Percentiles rank a stretch among this genome's conserved stretches.
Evolutionary conservation across 2,329 filamentous ascomycete genomes (phyloP).

Genomic region (Hypoxylon sp.): DNA sequence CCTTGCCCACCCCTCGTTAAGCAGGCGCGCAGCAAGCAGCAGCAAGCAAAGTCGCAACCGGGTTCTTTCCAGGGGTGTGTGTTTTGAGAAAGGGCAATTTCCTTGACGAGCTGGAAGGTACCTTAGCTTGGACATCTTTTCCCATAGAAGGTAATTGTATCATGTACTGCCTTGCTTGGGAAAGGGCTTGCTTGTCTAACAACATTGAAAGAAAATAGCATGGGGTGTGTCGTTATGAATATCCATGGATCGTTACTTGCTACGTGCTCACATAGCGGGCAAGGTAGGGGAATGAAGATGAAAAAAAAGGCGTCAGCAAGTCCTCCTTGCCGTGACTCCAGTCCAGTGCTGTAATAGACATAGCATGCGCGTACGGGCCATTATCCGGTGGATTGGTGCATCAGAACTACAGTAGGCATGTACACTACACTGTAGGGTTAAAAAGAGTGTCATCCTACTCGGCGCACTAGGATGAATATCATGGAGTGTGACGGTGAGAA

Average conservation of each 20-base stretch:
- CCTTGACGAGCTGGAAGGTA: conserved; percentile 22
- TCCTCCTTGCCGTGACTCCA: conserved; percentile 28
- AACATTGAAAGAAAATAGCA: not conserved
- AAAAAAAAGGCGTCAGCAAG: conserved; percentile 16
- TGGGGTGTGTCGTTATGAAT: not conserved
- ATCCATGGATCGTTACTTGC: not conserved
- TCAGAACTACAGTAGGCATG: conserved; percentile 13
- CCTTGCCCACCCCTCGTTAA: conserved; percentile 17
- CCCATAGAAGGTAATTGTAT: conserved; percentile 13
- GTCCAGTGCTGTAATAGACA: not conserved
- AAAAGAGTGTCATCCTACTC: conserved; percentile 26
- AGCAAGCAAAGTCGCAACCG: conserved; percentile 25
- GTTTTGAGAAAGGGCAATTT: conserved; percentile 27
- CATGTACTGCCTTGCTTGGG: not conserved
- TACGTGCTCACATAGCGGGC: not conserved
- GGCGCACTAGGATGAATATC: conserved; percentile 25
- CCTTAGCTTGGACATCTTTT: conserved; percentile 1
- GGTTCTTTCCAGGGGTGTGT: conserved; percentile 18
- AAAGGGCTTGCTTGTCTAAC: not conserved
- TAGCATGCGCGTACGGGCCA: conserved; percentile 16
- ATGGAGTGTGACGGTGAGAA: conserved; percentile 25
- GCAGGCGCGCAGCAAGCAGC: conserved; percentile 16
- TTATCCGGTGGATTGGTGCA: conserved; percentile 36
- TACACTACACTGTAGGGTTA: conserved; percentile 1
- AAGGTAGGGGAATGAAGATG: not conserved